Conservation (phyloP, 768 basidiomycete genomes). For the Sarcodon sp. region DNA sequence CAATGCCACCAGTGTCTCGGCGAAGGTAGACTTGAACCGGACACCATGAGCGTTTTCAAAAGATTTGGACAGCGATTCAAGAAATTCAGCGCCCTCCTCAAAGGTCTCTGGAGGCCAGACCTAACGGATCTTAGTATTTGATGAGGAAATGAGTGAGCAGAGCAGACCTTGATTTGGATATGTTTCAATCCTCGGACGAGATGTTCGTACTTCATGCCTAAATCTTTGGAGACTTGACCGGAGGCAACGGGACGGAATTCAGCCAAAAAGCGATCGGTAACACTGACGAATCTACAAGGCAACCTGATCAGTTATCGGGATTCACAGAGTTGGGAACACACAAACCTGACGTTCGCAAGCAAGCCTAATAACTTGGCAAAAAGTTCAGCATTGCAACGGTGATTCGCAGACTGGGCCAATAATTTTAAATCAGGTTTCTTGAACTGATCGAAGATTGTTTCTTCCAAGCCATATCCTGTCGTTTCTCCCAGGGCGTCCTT, state of each 20-base stretch:
- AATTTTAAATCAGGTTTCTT: slow-evolving; percentile 57
- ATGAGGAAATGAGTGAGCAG: background rate
- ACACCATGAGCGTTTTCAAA: slow-evolving; percentile 79
- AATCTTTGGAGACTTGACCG: slow-evolving; percentile 71
- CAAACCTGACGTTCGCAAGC: slow-evolving; percentile 69
- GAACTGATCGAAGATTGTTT: slow-evolving; percentile 81
- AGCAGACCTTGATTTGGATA: slow-evolving; percentile 64
- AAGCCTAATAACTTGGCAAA: slow-evolving; percentile 80
- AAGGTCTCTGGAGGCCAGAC: slow-evolving; percentile 92
- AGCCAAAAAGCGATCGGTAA: slow-evolving; percentile 82
- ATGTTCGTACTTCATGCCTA: slow-evolving; percentile 74
- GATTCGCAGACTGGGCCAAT: slow-evolving; percentile 56
- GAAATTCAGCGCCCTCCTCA: slow-evolving; percentile 86
- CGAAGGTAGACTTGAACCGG: slow-evolving; percentile 73
- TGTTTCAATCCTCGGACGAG: slow-evolving; percentile 71
- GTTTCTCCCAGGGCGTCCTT: slow-evolving; percentile 71
- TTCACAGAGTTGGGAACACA: slow-evolving; percentile 1
- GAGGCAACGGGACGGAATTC: slow-evolving; percentile 65
- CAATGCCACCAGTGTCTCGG: slow-evolving; percentile 64
- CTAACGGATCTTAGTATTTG: slow-evolving; percentile 20
- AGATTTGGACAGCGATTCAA: slow-evolving; percentile 71
- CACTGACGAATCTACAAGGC: slow-evolving; percentile 61
- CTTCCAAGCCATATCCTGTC: slow-evolving; percentile 73
- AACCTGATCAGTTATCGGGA: background rate
- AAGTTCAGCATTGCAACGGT: slow-evolving; percentile 69